Percentiles rank a stretch among this genome's conserved stretches.
Evolutionary conservation across 2,329 filamentous ascomycete genomes (phyloP).

Genomic region (Emergomyces orientalis): DNA sequence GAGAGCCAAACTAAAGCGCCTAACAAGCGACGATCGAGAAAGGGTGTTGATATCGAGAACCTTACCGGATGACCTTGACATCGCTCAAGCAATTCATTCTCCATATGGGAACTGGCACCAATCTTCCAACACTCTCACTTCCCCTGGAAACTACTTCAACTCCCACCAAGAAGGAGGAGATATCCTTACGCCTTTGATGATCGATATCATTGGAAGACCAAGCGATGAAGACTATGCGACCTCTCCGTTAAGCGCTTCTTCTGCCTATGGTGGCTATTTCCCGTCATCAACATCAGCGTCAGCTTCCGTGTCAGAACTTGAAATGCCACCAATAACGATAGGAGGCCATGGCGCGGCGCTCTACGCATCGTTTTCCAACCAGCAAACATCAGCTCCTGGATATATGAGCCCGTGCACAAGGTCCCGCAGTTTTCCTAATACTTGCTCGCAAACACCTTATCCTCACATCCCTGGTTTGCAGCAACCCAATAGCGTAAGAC

Average conservation of each 20-base stretch:
- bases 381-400: constrained; percentile 9
- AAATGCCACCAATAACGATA: constrained; percentile 21
- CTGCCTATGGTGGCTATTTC: constrained; percentile 30
- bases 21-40: constrained; percentile 53
- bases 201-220: constrained; percentile 26
- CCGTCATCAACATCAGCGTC: constrained; percentile 18
- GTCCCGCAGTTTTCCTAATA: constrained; percentile 14
- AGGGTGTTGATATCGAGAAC: constrained; percentile 52
- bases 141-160: constrained; percentile 34
- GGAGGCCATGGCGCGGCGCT: constrained; percentile 21
- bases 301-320: constrained; percentile 21
- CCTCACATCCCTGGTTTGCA: constrained; percentile 10
- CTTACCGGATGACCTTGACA: constrained; percentile 52
- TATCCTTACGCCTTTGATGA: constrained; percentile 24
- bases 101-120: constrained; percentile 39
- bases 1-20: constrained; percentile 52
- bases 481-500: constrained; percentile 7
- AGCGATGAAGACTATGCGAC: constrained; percentile 33
- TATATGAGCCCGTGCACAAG: constrained; percentile 9
- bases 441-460: constrained; percentile 5
- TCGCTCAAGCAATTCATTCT: constrained; percentile 49
- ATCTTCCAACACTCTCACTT: constrained; percentile 42
- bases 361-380: constrained; percentile 22
- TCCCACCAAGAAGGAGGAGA: constrained; percentile 33
- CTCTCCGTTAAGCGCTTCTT: constrained; percentile 29